These are phyloP conservation scores for Suhomyces panamericanus DNA, from an alignment of 1,139 yeast genomes.

Conservation along the genomic window DNA sequence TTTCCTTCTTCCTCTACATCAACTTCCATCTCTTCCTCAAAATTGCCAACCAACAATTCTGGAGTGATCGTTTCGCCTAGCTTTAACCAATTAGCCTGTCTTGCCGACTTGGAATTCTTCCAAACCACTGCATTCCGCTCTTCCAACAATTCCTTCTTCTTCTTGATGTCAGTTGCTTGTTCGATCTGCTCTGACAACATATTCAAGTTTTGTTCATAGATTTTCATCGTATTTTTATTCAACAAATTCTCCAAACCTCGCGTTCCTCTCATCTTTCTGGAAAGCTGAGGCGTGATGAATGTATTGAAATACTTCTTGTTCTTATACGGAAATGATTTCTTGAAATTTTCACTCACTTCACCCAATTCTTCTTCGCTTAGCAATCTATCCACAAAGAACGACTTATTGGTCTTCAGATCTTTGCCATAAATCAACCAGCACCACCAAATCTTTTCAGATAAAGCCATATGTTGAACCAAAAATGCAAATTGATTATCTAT, in stretches of 20 bases:
- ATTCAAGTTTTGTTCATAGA: slow-evolving; percentile 11
- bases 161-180: slow-evolving; percentile 10
- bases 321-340: slow-evolving; percentile 29
- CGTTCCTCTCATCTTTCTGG: slow-evolving; percentile 40
- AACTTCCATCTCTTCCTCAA: neutral
- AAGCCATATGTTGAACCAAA: slow-evolving; percentile 29
- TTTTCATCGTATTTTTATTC: slow-evolving; percentile 2
- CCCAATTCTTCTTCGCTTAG: slow-evolving; percentile 27
- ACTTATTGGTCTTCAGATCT: slow-evolving; percentile 32
- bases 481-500: slow-evolving; percentile 31
- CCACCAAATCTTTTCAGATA: slow-evolving; percentile 43
- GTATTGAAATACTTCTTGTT: slow-evolving; percentile 42
- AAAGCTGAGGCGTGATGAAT: slow-evolving; percentile 46
- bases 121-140: slow-evolving; percentile 31
- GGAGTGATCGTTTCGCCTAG: slow-evolving; percentile 16
- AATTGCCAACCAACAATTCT: slow-evolving; percentile 16
- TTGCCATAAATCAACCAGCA: slow-evolving; percentile 44
- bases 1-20: slow-evolving; percentile 3
- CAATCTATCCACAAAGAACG: slow-evolving; percentile 28
- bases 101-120: slow-evolving; percentile 29
- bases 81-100: slow-evolving; percentile 20
- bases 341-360: slow-evolving; percentile 19
- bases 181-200: slow-evolving; percentile 16
- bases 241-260: slow-evolving; percentile 34
- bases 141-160: slow-evolving; percentile 20